Base-by-base conservation (phyloP, 1,284 basidiomycete species). In the Cerrena zonata region DNA sequence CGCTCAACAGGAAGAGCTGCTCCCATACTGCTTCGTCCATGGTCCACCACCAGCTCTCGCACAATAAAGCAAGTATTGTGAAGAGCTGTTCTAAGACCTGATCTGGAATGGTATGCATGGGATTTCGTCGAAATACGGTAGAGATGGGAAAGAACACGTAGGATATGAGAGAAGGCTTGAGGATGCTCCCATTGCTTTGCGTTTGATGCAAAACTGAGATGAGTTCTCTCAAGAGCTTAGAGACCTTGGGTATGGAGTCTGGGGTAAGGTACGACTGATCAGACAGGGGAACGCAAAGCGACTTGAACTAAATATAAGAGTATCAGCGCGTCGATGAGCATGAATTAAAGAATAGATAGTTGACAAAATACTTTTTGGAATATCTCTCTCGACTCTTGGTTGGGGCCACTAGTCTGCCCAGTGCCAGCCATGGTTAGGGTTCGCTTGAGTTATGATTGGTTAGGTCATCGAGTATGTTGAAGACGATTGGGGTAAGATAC, bases 131-230 rank as follows among this genome's bases (percentile, higher is more conserved):
- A 21, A 96, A 75, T 45, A 94, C 80, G 23, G 83, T 80, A 0
- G 91, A 90, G 50, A 96, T 65, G 1, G 94, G 94, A 58, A 91
- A 89, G 68, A 94, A 89, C 27, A 84, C 71, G 66, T 96, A 97
- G 48, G 86, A 85, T 42, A 91, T 79, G 38, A 93, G 73, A n/a
- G 79, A 76, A 0, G 79, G 64, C 1, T 77, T 73, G 27, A 92
- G 75, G 3, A 61, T 57, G 2, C 62, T 51, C 13, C 66, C 67
- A 7, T 70, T 66, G 19, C 67, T 57, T 1, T 74, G 69, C 11
- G 80, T 62, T 12, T 73, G 68, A 18, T 65, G 61, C 43, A 92
- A 72, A 4, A 69, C 67, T 1, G 58, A 55, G 40, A 75, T 62
- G 15, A 94, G 74, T 5, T 77, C 65, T 7, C 72, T 66, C 46